These are phyloP conservation scores for Penicillium canariense DNA, from an alignment of 495 filamentous ascomycete species.

Conservation along the genomic window DNA sequence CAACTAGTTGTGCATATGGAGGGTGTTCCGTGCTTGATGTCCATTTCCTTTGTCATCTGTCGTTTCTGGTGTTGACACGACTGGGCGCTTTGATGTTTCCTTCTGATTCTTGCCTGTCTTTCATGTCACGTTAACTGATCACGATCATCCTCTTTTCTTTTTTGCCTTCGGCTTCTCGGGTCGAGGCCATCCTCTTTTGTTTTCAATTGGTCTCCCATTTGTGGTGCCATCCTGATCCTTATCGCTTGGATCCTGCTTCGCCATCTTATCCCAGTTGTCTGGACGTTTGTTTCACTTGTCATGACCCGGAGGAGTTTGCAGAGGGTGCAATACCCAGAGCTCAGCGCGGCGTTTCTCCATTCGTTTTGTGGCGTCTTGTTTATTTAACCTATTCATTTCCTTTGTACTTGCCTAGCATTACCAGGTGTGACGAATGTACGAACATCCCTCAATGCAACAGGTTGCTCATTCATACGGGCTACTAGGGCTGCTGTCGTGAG, in stretches of 20 bases:
- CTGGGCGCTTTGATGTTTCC: slow-evolving; percentile 15
- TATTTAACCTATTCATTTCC: slow-evolving; percentile 24
- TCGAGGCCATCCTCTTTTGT: slow-evolving; percentile 26
- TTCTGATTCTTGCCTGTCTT: slow-evolving; percentile 20
- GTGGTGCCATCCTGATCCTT: slow-evolving; percentile 16
- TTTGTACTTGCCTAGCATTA: slow-evolving; percentile 32
- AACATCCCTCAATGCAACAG: slow-evolving; percentile 2
- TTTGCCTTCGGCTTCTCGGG: slow-evolving; percentile 20
- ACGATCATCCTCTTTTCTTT: slow-evolving; percentile 27
- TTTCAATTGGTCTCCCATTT: slow-evolving; percentile 12
- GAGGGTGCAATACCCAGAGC: slow-evolving; percentile 20
- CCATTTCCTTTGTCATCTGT: slow-evolving; percentile 37
- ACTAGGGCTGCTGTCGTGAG: background rate
- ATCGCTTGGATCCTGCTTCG: background rate
- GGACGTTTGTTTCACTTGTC: slow-evolving; percentile 9
- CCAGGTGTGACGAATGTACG: slow-evolving; percentile 26
- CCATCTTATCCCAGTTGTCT: background rate
- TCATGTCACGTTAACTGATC: slow-evolving; percentile 22
- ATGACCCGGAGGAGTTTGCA: slow-evolving; percentile 26
- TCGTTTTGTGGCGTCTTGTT: slow-evolving; percentile 20
- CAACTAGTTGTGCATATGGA: slow-evolving; percentile 40
- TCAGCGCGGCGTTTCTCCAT: slow-evolving; percentile 27
- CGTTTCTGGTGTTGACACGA: slow-evolving; percentile 32
- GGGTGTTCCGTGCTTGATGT: slow-evolving; percentile 34
- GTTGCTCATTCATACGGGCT: background rate